Conservation (phyloP, 2,329 filamentous ascomycete genomes). For the Beauveria asiatica region DNA sequence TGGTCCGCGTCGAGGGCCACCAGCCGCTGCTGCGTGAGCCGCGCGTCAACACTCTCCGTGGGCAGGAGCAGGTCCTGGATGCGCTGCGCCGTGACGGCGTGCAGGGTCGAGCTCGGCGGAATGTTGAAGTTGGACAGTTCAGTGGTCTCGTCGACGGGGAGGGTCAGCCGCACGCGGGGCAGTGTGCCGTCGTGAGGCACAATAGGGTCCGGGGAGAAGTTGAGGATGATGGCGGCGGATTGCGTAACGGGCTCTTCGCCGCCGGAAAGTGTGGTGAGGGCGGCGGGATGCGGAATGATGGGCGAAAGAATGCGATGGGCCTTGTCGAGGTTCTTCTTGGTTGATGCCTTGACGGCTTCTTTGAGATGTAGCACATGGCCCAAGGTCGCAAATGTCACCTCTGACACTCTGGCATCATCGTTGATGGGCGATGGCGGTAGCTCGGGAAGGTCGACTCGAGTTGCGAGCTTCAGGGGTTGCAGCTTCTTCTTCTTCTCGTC, state of each 20-base stretch:
- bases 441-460: not conserved
- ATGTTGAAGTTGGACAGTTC: conserved; percentile 22
- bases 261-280: conserved; percentile 30
- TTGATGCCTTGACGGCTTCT: conserved; percentile 10
- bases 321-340: not conserved
- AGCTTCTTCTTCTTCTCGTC: not conserved
- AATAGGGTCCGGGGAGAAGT: conserved; percentile 32
- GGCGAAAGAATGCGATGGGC: conserved; percentile 34
- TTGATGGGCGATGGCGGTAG: not conserved
- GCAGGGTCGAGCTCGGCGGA: conserved; percentile 23
- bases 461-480: not conserved
- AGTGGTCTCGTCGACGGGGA: conserved; percentile 23
- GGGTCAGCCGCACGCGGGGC: conserved; percentile 21
- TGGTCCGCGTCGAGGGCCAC: conserved; percentile 30
- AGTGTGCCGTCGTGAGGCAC: not conserved
- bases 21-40: conserved; percentile 30
- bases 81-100: conserved; percentile 22
- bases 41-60: conserved; percentile 37
- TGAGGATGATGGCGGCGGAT: conserved; percentile 33
- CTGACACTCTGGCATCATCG: not conserved
- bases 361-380: conserved; percentile 39
- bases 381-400: conserved; percentile 29
- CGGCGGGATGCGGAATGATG: conserved; percentile 37
- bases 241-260: conserved; percentile 18
- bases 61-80: conserved; percentile 39